These are phyloP conservation scores for Grosmannia huntii DNA, from an alignment of 2,329 filamentous ascomycete genomes.

Conservation along the genomic window DNA sequence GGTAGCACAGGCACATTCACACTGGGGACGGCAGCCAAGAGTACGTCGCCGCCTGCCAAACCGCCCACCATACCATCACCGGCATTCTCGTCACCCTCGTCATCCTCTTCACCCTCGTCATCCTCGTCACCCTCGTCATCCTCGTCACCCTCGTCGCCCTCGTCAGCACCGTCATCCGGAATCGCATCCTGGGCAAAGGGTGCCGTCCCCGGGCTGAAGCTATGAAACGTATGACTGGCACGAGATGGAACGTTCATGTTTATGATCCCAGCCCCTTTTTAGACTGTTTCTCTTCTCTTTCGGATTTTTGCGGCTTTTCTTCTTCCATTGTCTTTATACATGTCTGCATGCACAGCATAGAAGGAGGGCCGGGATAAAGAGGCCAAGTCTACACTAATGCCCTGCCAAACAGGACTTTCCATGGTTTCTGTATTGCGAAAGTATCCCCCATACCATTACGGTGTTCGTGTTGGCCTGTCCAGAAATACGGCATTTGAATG, in stretches of 20 bases:
- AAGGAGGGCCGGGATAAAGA: neutral
- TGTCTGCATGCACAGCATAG: neutral
- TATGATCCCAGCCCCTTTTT: neutral
- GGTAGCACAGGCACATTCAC: neutral
- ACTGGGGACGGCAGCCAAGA: neutral
- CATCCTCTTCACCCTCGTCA: neutral
- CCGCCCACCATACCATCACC: neutral
- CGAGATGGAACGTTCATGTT: neutral
- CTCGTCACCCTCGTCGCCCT: neutral
- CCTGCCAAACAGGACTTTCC: neutral
- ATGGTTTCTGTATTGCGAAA: neutral
- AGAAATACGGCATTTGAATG: neutral
- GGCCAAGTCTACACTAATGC: constrained; percentile 1
- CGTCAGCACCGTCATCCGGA: neutral
- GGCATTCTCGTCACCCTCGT: no score
- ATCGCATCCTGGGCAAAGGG: neutral
- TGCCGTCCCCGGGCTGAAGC: neutral
- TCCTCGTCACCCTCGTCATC: neutral
- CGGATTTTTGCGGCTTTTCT: neutral
- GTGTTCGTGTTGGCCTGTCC: no score
- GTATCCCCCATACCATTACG: neutral
- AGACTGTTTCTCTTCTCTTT: neutral
- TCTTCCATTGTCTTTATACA: neutral
- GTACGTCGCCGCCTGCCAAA: neutral
- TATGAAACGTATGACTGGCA: neutral